These are phyloP conservation scores for Stephania japonica DNA, from an alignment of 164 flowering plant genomes.

Conservation along the genomic window DNA sequence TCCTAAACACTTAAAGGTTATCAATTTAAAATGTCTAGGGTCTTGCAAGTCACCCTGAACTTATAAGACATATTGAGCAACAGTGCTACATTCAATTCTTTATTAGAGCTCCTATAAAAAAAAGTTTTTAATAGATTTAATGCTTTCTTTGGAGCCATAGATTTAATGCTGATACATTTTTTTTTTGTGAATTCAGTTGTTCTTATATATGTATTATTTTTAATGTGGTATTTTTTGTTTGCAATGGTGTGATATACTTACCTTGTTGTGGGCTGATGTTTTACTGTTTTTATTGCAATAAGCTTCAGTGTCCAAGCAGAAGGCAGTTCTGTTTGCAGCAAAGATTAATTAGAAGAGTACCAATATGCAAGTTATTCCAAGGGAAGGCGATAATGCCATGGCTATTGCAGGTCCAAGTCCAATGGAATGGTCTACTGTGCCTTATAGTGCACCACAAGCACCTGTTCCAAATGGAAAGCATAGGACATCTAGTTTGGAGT, in stretches of 20 bases:
- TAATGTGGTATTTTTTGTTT: neutral
- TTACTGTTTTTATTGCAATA: neutral
- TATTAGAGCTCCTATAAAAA: neutral
- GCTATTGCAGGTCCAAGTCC: constrained; percentile 63
- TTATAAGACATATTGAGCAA: no score
- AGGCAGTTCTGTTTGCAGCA: neutral
- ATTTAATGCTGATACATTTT: neutral
- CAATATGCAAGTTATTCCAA: constrained; percentile 44
- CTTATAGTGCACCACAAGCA: constrained; percentile 44
- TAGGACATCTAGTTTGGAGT: constrained; percentile 79
- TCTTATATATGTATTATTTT: neutral
- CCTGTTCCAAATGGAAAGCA: constrained; percentile 66
- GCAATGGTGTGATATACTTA: neutral
- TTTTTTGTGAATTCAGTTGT: neutral
- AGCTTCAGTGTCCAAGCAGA: neutral
- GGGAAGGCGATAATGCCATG: constrained; percentile 55
- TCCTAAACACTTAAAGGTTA: no score
- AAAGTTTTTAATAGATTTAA: neutral
- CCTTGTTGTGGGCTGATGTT: neutral
- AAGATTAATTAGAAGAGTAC: neutral
- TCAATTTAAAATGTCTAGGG: no score
- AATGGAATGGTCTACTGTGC: constrained; percentile 70
- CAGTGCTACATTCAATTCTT: no score
- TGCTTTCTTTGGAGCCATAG: no score
- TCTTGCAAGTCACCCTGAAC: no score